Evolutionary conservation across 495 filamentous ascomycete genomes (phyloP).

Genomic region (Venustampulla echinocandica): DNA sequence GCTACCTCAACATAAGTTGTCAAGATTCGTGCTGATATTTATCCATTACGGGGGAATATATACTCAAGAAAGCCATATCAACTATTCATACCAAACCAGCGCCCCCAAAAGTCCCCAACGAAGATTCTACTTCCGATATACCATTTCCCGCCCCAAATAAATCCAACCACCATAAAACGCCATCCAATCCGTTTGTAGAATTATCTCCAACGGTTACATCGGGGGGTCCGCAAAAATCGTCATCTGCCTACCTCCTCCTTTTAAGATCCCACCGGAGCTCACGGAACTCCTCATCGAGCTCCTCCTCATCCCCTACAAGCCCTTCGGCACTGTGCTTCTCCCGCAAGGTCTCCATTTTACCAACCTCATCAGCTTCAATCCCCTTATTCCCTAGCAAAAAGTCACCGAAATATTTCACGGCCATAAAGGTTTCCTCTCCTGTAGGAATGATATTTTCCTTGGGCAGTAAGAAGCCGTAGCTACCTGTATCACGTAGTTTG

Average conservation of each 20-base stretch:
- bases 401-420: conserved; percentile 70
- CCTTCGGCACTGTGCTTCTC: neutral
- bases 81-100: too few species aligned
- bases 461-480: conserved; percentile 88
- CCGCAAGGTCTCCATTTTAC: neutral
- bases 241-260: conserved; percentile 8
- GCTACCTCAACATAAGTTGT: too few species aligned
- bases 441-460: conserved; percentile 82
- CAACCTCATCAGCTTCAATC: conserved; percentile 31
- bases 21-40: too few species aligned
- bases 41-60: too few species aligned
- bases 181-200: too few species aligned
- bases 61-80: too few species aligned
- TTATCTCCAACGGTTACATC: too few species aligned
- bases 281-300: conserved; percentile 26
- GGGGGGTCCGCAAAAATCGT: too few species aligned
- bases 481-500: conserved; percentile 89
- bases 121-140: too few species aligned
- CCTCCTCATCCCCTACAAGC: conserved; percentile 30
- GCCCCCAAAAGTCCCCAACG: too few species aligned
- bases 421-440: conserved; percentile 75
- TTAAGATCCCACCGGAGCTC: conserved; percentile 30
- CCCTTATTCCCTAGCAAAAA: conserved; percentile 61
- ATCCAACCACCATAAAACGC: too few species aligned
- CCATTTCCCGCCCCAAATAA: too few species aligned